These are phyloP conservation scores for Reutealis trisperma DNA, from an alignment of 345 rosid genomes.

Conservation along the genomic window DNA sequence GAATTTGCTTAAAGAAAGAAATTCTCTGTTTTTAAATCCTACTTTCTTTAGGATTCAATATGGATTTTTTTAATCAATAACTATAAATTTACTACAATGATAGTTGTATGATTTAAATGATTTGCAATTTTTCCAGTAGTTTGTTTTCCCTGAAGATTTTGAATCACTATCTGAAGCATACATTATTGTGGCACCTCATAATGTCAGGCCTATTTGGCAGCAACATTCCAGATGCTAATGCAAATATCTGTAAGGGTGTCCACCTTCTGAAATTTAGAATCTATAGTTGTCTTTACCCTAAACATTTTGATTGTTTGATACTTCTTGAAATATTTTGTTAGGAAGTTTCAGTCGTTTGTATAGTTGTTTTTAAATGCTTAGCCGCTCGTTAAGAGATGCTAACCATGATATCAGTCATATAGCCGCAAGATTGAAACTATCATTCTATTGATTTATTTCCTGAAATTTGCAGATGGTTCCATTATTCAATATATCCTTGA, in stretches of 20 bases:
- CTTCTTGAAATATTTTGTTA: not conserved
- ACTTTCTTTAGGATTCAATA: no score
- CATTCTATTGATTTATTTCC: slow-evolving; percentile 5
- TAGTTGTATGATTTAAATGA: not conserved
- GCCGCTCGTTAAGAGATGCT: not conserved
- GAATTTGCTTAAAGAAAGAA: not conserved
- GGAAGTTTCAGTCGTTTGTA: not conserved
- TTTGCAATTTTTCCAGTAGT: not conserved
- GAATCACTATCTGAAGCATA: not conserved
- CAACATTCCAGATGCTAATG: not conserved
- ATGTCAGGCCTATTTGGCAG: not conserved
- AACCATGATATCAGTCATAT: not conserved
- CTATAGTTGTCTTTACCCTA: not conserved
- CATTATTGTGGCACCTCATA: not conserved
- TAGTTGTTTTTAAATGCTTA: not conserved
- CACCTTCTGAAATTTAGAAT: not conserved
- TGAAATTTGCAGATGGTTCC: slow-evolving; percentile 86
- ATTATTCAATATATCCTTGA: slow-evolving; percentile 71
- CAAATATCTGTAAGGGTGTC: not conserved
- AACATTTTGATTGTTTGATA: not conserved
- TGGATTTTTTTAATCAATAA: no score
- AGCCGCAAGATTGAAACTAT: slow-evolving; percentile 6
- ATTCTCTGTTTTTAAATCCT: no score
- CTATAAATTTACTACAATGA: not conserved
- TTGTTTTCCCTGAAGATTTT: not conserved